phyloP scores from a whole-genome alignment of 352 stramenopile genomes.

The Globisporangium echinulatum region DNA sequence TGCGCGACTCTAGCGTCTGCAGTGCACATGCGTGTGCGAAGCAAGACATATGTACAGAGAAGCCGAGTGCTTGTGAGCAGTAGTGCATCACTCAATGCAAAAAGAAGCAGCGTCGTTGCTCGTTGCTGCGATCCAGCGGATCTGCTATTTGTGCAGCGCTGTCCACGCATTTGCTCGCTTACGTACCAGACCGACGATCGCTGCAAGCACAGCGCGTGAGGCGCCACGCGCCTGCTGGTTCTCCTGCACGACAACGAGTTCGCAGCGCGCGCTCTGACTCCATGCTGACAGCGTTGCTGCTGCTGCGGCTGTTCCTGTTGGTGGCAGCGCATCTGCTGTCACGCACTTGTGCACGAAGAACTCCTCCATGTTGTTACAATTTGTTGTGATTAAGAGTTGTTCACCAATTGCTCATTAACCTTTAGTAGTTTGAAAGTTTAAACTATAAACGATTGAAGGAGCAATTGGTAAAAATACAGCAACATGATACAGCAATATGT shows the following conservation, averaged over 20 bases:
- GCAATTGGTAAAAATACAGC: no score
- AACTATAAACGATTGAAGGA: no score
- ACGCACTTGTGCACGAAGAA: slow-evolving; percentile 66
- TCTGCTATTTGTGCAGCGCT: no score
- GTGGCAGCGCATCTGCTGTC: slow-evolving; percentile 24
- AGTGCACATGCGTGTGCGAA: neutral
- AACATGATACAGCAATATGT: no score
- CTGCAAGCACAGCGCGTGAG: slow-evolving; percentile 47
- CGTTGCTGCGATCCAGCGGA: neutral
- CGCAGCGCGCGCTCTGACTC: slow-evolving; percentile 25
- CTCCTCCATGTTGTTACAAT: slow-evolving; percentile 36
- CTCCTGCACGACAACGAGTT: slow-evolving; percentile 65
- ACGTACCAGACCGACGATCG: slow-evolving; percentile 32
- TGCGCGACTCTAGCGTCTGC: slow-evolving; percentile 17
- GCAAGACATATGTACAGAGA: neutral
- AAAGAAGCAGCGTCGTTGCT: neutral
- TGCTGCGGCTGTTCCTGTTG: no score
- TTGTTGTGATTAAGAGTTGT: no score
- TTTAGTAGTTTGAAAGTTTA: no score
- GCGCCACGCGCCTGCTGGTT: slow-evolving; percentile 37
- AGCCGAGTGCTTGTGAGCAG: neutral
- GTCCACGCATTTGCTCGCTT: no score
- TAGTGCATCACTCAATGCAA: neutral
- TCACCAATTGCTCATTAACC: no score
- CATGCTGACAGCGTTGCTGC: slow-evolving; percentile 18